Evolutionary conservation across 768 basidiomycete genomes (phyloP).

Genomic region (Rhodotorula babjevae): DNA sequence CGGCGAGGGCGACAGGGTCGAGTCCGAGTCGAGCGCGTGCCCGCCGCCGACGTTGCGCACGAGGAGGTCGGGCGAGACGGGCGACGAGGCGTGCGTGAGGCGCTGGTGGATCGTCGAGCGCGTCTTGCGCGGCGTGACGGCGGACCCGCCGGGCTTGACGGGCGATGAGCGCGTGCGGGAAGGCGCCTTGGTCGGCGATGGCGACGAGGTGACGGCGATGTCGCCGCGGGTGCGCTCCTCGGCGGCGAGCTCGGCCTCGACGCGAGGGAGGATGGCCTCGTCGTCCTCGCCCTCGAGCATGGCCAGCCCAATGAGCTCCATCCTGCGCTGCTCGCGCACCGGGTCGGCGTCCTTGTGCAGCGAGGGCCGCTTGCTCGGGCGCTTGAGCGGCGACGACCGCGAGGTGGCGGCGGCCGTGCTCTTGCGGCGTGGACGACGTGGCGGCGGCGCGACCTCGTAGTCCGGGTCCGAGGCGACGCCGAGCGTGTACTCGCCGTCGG

Average conservation of each 20-base stretch:
- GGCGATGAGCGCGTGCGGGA: not conserved
- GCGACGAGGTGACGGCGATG: not conserved
- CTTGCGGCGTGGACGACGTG: not conserved
- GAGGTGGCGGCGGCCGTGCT: not conserved
- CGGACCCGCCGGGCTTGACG: not conserved
- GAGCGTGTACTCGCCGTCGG: too few species aligned
- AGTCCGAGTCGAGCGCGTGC: not conserved
- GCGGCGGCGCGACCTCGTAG: not conserved
- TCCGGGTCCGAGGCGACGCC: not conserved
- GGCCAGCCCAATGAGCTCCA: conserved; percentile 27
- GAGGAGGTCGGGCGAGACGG: not conserved
- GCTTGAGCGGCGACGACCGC: too few species aligned
- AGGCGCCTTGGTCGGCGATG: not conserved
- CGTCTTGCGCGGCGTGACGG: conserved; percentile 10
- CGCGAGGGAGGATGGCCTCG: not conserved
- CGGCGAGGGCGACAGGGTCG: conserved; percentile 1
- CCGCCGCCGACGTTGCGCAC: not conserved
- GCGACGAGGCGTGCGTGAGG: not conserved
- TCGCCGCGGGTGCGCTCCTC: not conserved
- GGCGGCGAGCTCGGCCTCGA: conserved; percentile 2
- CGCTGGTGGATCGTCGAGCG: conserved; percentile 2
- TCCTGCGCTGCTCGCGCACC: not conserved
- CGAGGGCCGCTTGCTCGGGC: not conserved
- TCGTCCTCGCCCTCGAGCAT: conserved; percentile 25
- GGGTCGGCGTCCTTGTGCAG: too few species aligned